A percentile compares a stretch with the other conserved stretches of the same genome.
Conservation (phyloP, 2,329 filamentous ascomycete genomes). For the Plectosphaerella cucumerina region DNA sequence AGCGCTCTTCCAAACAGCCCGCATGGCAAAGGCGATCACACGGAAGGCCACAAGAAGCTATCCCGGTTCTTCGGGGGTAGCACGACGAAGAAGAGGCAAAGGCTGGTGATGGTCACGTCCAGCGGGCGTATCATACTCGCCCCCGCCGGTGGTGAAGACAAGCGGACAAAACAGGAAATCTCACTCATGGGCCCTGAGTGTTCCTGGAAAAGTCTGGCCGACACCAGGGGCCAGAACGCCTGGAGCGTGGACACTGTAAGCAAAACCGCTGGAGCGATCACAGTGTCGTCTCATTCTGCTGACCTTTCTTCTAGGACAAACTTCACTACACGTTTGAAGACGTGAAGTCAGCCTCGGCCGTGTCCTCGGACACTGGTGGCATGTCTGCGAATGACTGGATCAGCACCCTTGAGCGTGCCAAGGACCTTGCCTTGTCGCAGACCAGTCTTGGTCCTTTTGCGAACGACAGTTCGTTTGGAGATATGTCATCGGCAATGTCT, state of each 20-base stretch:
- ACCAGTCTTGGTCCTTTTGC: constrained; percentile 63
- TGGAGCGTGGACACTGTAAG: constrained; percentile 95
- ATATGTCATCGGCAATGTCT: constrained; percentile 67
- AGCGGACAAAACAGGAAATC: constrained; percentile 89
- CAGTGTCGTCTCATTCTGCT: constrained; percentile 3
- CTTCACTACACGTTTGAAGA: constrained; percentile 92
- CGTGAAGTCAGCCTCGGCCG: constrained; percentile 62
- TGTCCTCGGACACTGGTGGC: constrained; percentile 53
- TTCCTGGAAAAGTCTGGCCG: constrained; percentile 73
- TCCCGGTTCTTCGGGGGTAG: constrained; percentile 90
- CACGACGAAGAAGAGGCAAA: constrained; percentile 86
- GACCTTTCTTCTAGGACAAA: background rate
- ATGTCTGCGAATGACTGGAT: constrained; percentile 86
- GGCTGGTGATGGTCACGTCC: constrained; percentile 92
- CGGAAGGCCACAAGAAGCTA: constrained; percentile 78
- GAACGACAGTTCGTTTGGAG: constrained; percentile 62
- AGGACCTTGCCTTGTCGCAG: constrained; percentile 77
- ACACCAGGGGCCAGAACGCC: constrained; percentile 80
- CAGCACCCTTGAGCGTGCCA: constrained; percentile 79
- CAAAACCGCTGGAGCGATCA: constrained; percentile 15
- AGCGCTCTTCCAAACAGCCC: constrained; percentile 73
- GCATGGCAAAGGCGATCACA: constrained; percentile 61
- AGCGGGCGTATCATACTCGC: constrained; percentile 86
- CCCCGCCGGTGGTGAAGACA: constrained; percentile 89
- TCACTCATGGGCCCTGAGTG: constrained; percentile 74